A percentile compares a stretch with the other conserved stretches of the same genome.
Conservation (phyloP, 768 basidiomycete species). For the Panaeolus cyanescens region DNA sequence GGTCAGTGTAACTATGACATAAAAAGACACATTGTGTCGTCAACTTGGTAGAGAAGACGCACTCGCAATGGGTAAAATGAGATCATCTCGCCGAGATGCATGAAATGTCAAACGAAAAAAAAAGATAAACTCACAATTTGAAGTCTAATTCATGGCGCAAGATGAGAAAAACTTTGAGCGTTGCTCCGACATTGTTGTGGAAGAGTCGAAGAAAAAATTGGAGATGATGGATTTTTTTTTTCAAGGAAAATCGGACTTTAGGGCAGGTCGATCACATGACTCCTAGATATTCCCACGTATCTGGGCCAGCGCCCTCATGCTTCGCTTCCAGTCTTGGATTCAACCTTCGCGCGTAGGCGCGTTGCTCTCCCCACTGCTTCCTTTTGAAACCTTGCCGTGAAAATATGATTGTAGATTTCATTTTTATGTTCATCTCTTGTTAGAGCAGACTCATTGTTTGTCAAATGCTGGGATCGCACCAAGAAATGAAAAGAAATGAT, state of each 20-base stretch:
- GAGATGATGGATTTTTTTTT: neutral
- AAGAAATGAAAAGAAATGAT: too few species aligned
- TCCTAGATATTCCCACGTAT: too few species aligned
- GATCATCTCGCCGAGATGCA: slow-evolving; percentile 56
- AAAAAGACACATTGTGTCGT: slow-evolving; percentile 55
- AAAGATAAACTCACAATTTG: slow-evolving; percentile 1
- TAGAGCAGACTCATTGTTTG: too few species aligned
- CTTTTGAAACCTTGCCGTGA: too few species aligned
- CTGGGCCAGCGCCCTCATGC: too few species aligned
- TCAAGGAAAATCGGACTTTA: neutral
- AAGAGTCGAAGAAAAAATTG: neutral
- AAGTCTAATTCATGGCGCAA: neutral
- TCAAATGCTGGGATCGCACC: too few species aligned
- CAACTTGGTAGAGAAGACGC: slow-evolving; percentile 53
- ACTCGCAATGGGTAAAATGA: slow-evolving; percentile 45
- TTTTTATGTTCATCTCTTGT: too few species aligned
- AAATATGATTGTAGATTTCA: too few species aligned
- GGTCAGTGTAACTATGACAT: slow-evolving; percentile 96
- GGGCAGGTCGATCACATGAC: neutral
- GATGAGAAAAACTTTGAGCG: neutral
- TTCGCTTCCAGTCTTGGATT: too few species aligned
- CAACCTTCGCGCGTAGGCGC: too few species aligned
- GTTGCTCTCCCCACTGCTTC: too few species aligned
- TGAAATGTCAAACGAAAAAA: slow-evolving; percentile 6
- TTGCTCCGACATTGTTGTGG: neutral